Evolutionary conservation across 2,329 filamentous ascomycete genomes (phyloP), one percentile per base, ranked within the genome.

Genomic region (Ophidiomyces ophidiicola): DNA sequence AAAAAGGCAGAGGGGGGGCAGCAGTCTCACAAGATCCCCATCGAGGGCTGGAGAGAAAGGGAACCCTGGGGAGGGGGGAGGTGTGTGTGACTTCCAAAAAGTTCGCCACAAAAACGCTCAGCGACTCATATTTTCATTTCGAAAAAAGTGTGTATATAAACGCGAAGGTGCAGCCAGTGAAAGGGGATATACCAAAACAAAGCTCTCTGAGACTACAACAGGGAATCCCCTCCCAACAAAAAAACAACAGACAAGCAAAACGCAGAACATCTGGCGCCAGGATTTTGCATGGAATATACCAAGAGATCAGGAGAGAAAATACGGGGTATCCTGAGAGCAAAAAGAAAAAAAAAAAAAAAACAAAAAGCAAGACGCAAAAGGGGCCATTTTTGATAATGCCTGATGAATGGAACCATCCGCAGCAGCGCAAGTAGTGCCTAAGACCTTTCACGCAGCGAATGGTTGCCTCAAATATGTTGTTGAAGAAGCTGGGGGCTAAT

Each of bases 401-500:
- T n/a, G n/a, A n/a, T n/a, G 31, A 31, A 31, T 20, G 23, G 34
- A 21, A 4, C n/a, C n/a, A n/a, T n/a, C n/a, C n/a, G n/a, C n/a
- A n/a, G n/a, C n/a, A n/a, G n/a, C n/a, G n/a, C n/a, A n/a, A n/a
- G n/a, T n/a, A n/a, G n/a, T n/a, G n/a, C 33, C 21, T 36, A 24
- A 10, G 6, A 28, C 23, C 5, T 28, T 10, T n/a, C 17, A 8
- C 14, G 20, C n/a, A 20, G 15, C 14, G 15, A 11, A 3, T 24
- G 19, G 34, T 17, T 7, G 3, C 12, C 39, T 56, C 50, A 64
- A 24, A 64, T 60, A 3, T 61, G 60, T 46, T 64, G 61, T 42
- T 63, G 61, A 31, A 64, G 46, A 34, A 63, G 55, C 40, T 64
- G 61, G 32, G 61, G 59, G 8, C 59, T 53, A 34, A 64, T 61